Percentiles rank a stretch among this genome's conserved stretches.
These are phyloP conservation scores for Penicillium sp. DNA, from an alignment of 2,329 filamentous ascomycete genomes.

Conservation along the genomic window DNA sequence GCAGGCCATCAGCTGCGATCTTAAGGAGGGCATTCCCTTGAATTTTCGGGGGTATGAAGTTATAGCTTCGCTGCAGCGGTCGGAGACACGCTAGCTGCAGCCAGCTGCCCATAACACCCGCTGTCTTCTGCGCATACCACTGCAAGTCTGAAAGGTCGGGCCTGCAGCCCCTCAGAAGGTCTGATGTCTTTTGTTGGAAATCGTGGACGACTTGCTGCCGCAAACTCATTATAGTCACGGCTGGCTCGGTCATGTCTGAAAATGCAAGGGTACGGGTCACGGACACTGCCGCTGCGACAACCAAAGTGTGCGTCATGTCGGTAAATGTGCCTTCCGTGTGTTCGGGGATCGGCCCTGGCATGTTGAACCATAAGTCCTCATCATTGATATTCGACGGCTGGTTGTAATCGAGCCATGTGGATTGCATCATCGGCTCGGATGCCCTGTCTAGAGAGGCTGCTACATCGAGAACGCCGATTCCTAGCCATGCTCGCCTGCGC, in stretches of 20 bases:
- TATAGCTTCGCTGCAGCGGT: constrained; percentile 20
- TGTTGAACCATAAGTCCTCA: constrained; percentile 22
- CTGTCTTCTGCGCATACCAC: constrained; percentile 20
- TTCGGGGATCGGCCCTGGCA: constrained; percentile 14
- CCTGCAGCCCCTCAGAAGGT: constrained; percentile 16
- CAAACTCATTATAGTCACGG: constrained; percentile 17
- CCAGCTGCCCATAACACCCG: constrained; percentile 18
- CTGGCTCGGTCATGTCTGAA: constrained; percentile 18
- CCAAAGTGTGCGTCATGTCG: constrained; percentile 23
- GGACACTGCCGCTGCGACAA: constrained; percentile 19
- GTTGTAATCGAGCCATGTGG: constrained; percentile 23
- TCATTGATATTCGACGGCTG: constrained; percentile 25
- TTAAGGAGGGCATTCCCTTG: constrained; percentile 19
- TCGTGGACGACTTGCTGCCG: constrained; percentile 22
- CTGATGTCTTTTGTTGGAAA: constrained; percentile 19
- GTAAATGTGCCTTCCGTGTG: constrained; percentile 20
- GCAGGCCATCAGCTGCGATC: constrained; percentile 22
- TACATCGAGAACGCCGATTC: constrained; percentile 25
- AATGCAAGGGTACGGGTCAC: constrained; percentile 21
- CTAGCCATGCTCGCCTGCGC: constrained; percentile 26
- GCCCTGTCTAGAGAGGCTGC: constrained; percentile 25
- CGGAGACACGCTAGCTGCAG: constrained; percentile 25
- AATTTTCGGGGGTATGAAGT: constrained; percentile 21
- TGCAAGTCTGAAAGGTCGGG: constrained; percentile 21
- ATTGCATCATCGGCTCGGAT: constrained; percentile 30